phyloP scores from a whole-genome alignment of 176 grass and related monocot species.

The Oryza rufipogon region DNA sequence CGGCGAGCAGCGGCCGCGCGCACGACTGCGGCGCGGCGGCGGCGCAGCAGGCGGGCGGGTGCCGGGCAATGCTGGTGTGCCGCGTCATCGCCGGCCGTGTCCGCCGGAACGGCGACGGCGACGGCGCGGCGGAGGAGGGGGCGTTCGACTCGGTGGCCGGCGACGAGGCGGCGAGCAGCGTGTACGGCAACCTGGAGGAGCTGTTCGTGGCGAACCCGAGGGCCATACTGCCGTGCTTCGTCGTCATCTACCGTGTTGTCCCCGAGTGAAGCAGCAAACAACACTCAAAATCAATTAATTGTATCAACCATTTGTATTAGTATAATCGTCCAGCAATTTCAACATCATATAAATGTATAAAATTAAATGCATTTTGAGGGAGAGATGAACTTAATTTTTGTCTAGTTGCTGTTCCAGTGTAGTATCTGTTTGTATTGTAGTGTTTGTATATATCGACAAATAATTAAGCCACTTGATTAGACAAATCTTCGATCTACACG shows the following conservation, averaged over 20 bases:
- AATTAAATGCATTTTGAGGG: neutral
- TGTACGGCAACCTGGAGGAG: conserved; percentile 80
- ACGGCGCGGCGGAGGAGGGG: neutral
- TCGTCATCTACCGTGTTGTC: conserved; percentile 75
- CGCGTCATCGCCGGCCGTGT: conserved; percentile 93
- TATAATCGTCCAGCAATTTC: neutral
- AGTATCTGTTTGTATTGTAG: neutral
- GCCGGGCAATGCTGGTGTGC: conserved; percentile 88
- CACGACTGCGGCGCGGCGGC: conserved; percentile 41
- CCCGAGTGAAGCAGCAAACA: neutral
- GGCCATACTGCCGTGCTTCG: conserved; percentile 96
- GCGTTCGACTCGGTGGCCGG: conserved; percentile 76
- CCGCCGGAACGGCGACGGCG: neutral
- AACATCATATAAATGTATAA: neutral
- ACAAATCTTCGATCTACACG: neutral
- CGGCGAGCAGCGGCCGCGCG: conserved; percentile 78
- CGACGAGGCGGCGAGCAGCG: conserved; percentile 44
- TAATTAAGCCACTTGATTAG: neutral
- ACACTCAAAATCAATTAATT: neutral
- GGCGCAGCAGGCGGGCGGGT: neutral
- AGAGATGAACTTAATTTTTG: no score
- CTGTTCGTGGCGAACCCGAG: conserved; percentile 88
- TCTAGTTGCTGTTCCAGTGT: no score
- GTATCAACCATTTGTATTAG: neutral
- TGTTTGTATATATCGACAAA: neutral